phyloP scores from a whole-genome alignment of 176 grass and related monocot species.

The Aegilops speltoides region DNA sequence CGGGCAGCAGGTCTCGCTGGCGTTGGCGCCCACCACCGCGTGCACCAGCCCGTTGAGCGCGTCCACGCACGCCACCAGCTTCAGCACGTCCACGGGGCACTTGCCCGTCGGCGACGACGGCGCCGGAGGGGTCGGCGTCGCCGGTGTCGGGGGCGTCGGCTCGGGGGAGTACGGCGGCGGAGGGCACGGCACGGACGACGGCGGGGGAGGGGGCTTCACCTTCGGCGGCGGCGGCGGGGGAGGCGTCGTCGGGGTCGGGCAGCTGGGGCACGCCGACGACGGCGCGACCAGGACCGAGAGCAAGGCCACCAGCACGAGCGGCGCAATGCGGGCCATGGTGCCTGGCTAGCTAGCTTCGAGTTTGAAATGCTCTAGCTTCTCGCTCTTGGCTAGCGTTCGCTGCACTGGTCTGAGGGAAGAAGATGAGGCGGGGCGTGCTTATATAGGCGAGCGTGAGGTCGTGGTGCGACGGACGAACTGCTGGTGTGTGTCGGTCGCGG shows the following conservation, averaged over 20 bases:
- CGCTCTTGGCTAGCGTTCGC: neutral
- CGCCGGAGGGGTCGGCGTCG: neutral
- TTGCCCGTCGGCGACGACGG: slow-evolving; percentile 34
- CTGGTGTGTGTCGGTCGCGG: neutral
- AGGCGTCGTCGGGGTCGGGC: slow-evolving; percentile 35
- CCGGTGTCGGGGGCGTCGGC: neutral
- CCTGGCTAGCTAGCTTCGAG: neutral
- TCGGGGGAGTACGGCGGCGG: slow-evolving; percentile 17
- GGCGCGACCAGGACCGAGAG: slow-evolving; percentile 1
- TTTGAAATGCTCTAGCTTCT: neutral
- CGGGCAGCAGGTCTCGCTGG: slow-evolving; percentile 63
- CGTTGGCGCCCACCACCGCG: slow-evolving; percentile 34
- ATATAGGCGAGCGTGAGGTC: slow-evolving; percentile 42
- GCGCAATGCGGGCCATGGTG: slow-evolving; percentile 33
- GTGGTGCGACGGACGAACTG: neutral
- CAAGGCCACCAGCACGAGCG: slow-evolving; percentile 19
- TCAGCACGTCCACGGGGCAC: slow-evolving; percentile 77
- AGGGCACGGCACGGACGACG: slow-evolving; percentile 35
- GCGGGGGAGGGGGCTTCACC: neutral
- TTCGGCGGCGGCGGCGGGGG: slow-evolving; percentile 26
- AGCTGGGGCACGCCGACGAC: slow-evolving; percentile 48
- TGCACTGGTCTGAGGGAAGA: slow-evolving; percentile 9
- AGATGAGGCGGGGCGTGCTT: neutral
- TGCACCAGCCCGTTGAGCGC: slow-evolving; percentile 57
- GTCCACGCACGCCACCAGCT: slow-evolving; percentile 80